A percentile compares a stretch with the other conserved stretches of the same genome.
These are phyloP conservation scores for Mucor mucedo DNA, from an alignment of 371 early-diverging fungal genomes.

Conservation along the genomic window DNA sequence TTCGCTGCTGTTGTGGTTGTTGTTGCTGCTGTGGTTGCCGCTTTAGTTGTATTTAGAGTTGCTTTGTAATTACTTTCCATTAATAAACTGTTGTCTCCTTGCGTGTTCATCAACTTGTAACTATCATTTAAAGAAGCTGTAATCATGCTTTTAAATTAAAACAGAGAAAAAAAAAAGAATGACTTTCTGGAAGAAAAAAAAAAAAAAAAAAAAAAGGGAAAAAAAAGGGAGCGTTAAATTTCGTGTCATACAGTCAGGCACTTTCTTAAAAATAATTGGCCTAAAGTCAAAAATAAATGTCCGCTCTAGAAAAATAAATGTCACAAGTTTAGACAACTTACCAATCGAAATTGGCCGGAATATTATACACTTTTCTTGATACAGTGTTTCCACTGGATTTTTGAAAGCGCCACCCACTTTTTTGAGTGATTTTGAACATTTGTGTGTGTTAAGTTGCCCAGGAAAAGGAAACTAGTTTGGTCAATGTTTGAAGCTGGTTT, in stretches of 20 bases:
- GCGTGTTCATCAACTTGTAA: background rate
- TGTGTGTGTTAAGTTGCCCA: too few species aligned
- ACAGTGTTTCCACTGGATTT: too few species aligned
- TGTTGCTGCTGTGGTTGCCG: background rate
- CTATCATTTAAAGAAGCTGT: background rate
- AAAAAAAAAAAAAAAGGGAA: slow-evolving; percentile 1
- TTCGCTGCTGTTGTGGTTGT: background rate
- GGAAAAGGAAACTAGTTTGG: slow-evolving; percentile 11
- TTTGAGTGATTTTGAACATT: too few species aligned
- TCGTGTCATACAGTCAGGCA: too few species aligned
- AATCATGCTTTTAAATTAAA: background rate
- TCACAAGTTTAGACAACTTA: too few species aligned
- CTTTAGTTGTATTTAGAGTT: background rate
- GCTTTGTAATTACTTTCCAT: background rate
- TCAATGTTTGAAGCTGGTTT: slow-evolving; percentile 9
- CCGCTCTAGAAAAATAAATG: too few species aligned
- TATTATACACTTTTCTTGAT: too few species aligned
- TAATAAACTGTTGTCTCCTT: background rate
- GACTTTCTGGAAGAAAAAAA: background rate
- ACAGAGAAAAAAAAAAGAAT: background rate
- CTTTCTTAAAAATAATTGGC: too few species aligned
- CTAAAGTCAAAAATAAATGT: too few species aligned
- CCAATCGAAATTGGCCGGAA: too few species aligned
- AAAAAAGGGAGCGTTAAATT: background rate
- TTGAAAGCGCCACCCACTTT: too few species aligned